Evolutionary conservation across 345 rosid species (phyloP), one percentile per base, ranked within the genome.

Genomic region (Brassica incana): DNA sequence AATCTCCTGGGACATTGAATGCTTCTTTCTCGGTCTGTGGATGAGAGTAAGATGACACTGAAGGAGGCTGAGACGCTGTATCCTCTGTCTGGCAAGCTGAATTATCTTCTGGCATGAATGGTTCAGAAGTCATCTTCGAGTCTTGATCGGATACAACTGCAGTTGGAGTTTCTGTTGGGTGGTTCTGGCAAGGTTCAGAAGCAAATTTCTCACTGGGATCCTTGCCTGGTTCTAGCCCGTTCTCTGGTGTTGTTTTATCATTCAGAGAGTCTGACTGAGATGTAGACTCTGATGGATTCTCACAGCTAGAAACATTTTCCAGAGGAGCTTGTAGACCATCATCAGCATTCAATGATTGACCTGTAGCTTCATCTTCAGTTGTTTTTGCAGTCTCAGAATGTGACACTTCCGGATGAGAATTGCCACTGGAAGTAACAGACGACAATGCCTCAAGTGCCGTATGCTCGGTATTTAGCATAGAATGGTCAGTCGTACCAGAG

Each of bases 351-450:
- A 71, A 11, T 4, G 72, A 66, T 71, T 65, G 15, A 35, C 72
- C 76, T 56, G 56, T 10, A 54, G 32, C 70, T 68, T 14, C 71
- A 79, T 52, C 78, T 52, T 79, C 78, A 33, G 65, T 25, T 68
- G 50, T 52, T 72, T 72, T 78, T 45, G 56, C 63, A 73, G 32
- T 59, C 73, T 60, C 74, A 67, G 45, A 73, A 45, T 66, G 52
- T 78, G 59, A 45, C 32, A 14, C 27, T n/a, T 10, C 25, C 45
- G 15, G 23, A 5, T 30, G 69, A 25, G 43, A 67, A 48, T 72
- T 59, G 40, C 74, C 12, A 48, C 32, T 45, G 32, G 75, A 74
- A 69, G 60, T 62, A 33, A 32, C 66, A 35, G 7, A 73, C 69
- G 10, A 73, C 69, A 79, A 10, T 30, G 65, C 72, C 60, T 33